A percentile compares a stretch with the other conserved stretches of the same genome.
phyloP scores from a whole-genome alignment of 2,329 filamentous ascomycete species.

The Didymella segeticola region DNA sequence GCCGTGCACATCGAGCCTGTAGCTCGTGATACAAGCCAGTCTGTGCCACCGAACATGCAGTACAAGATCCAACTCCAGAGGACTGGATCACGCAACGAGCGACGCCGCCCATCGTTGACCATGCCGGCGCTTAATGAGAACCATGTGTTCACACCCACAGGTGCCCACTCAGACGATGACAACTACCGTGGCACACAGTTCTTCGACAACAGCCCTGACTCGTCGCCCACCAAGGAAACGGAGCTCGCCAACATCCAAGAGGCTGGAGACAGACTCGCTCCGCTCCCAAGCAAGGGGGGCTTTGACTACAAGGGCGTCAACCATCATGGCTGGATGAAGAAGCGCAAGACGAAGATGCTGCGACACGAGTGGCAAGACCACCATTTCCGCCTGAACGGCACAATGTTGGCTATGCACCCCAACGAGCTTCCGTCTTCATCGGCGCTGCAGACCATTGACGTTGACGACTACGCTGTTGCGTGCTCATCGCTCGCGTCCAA shows the following conservation, averaged over 20 bases:
- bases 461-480: conserved; percentile 86
- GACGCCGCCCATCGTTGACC: conserved; percentile 71
- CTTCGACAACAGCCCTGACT: conserved; percentile 41
- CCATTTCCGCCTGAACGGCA: conserved; percentile 80
- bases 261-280: conserved; percentile 32
- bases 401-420: conserved; percentile 70
- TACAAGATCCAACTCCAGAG: conserved; percentile 65
- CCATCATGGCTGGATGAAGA: conserved; percentile 90
- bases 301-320: conserved; percentile 60
- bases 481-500: conserved; percentile 79
- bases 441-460: conserved; percentile 80
- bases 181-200: conserved; percentile 45
- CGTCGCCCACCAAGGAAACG: conserved; percentile 42
- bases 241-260: conserved; percentile 33
- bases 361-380: conserved; percentile 94
- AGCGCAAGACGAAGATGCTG: conserved; percentile 86
- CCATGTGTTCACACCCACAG: conserved; percentile 52
- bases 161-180: conserved; percentile 43
- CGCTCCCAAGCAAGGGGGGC: conserved; percentile 44
- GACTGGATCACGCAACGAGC: conserved; percentile 52
- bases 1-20: conserved; percentile 74
- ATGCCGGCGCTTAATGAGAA: conserved; percentile 75
- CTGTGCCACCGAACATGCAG: conserved; percentile 92
- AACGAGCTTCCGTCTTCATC: conserved; percentile 62
- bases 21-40: conserved; percentile 81